A percentile compares a stretch with the other conserved stretches of the same genome.
Evolutionary conservation across 1,284 basidiomycete species (phyloP).

Genomic region (Moniliophthora roreri): DNA sequence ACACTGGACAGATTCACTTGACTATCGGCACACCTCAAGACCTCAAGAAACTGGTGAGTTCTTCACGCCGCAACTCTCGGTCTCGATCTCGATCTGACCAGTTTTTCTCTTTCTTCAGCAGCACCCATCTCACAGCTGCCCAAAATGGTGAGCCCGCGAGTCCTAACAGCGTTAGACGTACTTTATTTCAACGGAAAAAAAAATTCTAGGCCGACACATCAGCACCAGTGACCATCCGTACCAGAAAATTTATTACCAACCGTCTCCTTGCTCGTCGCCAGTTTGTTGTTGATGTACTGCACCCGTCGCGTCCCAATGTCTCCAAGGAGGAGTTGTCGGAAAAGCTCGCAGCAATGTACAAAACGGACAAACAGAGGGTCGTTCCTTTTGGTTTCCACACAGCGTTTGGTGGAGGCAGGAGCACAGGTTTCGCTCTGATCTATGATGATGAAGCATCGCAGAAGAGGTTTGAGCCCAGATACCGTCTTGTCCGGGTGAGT

Average conservation of each 20-base stretch:
- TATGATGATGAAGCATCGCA: slow-evolving; percentile 97
- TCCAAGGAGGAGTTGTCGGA: slow-evolving; percentile 92
- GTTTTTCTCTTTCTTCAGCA: background rate
- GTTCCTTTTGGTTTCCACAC: slow-evolving; percentile 86
- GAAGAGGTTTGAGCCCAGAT: slow-evolving; percentile 96
- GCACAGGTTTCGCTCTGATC: slow-evolving; percentile 96
- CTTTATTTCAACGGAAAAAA: background rate
- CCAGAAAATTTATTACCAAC: slow-evolving; percentile 99
- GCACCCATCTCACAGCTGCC: slow-evolving; percentile 5
- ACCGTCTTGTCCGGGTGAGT: slow-evolving; percentile 93
- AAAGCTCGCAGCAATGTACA: slow-evolving; percentile 85
- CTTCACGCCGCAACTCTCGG: background rate
- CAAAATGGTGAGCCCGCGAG: slow-evolving; percentile 9
- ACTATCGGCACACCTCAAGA: slow-evolving; percentile 31
- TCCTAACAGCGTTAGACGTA: background rate
- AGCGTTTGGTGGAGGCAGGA: slow-evolving; percentile 97
- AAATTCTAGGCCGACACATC: slow-evolving; percentile 64
- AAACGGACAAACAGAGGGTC: slow-evolving; percentile 75
- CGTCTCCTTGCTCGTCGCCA: slow-evolving; percentile 92
- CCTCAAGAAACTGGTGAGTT: slow-evolving; percentile 35
- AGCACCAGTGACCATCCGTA: slow-evolving; percentile 95
- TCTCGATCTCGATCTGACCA: background rate
- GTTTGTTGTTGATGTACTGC: slow-evolving; percentile 94
- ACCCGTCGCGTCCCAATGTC: slow-evolving; percentile 95
- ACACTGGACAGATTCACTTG: background rate